Percentiles rank a stretch among this genome's conserved stretches.
phyloP scores from a whole-genome alignment of 2,329 filamentous ascomycete genomes.

The Stromatinia cepivora region DNA sequence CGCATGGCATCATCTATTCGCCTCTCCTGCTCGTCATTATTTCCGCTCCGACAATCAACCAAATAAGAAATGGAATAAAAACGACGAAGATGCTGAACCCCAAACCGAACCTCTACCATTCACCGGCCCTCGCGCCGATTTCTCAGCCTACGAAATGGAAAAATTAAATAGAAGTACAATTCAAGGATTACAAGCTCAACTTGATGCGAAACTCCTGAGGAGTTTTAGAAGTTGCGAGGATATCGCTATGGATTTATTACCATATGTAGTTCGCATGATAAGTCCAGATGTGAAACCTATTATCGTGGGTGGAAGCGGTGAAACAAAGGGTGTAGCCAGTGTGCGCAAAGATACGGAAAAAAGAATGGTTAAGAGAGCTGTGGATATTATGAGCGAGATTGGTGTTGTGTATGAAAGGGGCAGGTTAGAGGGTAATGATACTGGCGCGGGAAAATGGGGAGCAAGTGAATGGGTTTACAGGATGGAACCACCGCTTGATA shows the following conservation, averaged over 20 bases:
- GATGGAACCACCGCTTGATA: conserved; percentile 91
- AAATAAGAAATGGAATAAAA: conserved; percentile 46
- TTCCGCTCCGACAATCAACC: conserved; percentile 44
- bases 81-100: conserved; percentile 23
- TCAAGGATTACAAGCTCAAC: conserved; percentile 70
- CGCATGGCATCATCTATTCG: conserved; percentile 89
- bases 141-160: conserved; percentile 73
- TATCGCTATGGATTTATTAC: conserved; percentile 78
- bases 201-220: conserved; percentile 70
- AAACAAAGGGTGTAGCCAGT: conserved; percentile 69
- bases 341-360: conserved; percentile 87
- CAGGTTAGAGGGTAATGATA: conserved; percentile 60
- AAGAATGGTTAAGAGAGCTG: conserved; percentile 74
- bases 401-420: conserved; percentile 80
- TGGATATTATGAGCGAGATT: conserved; percentile 78
- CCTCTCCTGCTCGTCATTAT: conserved; percentile 57
- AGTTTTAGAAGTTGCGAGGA: conserved; percentile 77
- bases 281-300: conserved; percentile 91
- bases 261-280: conserved; percentile 80
- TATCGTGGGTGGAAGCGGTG: conserved; percentile 70
- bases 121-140: conserved; percentile 78
- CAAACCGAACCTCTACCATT: conserved; percentile 64
- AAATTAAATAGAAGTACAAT: conserved; percentile 77
- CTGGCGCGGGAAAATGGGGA: conserved; percentile 51
- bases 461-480: conserved; percentile 78